Evolutionary conservation across 768 basidiomycete species (phyloP), one percentile per base, ranked within the genome.

Genomic region (Floccularia luteovirens): DNA sequence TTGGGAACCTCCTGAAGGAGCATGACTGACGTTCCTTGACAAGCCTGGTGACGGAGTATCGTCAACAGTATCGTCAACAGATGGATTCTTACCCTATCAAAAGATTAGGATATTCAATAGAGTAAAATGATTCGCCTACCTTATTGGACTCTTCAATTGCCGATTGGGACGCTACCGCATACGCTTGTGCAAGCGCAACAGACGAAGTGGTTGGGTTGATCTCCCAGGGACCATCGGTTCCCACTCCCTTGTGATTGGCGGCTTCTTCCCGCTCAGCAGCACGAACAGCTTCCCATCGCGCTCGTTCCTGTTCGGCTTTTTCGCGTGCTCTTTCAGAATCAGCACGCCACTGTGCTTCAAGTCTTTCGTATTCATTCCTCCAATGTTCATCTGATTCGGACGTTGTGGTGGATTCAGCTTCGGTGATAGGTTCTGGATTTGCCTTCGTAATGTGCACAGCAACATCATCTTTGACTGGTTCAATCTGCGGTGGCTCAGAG

Each of bases 291-390:
- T 85, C 86, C 85, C 84, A 90, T 45, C 70, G 67, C 31, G 70
- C 70, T 7, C 87, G 81, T 57, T 79, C 76, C 45, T 68, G 70
- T 63, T 88, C 87, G 6, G 86, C 82, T 55, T 81, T 87, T 53
- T 75, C 67, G 38, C 86, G 79, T 31, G 79, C 79, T 44, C 75
- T 74, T 22, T 85, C 80, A 27, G 79, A 82, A 50, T 79, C 75
- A 17, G 74, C 73, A 28, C 80, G 79, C 89, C 88, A 91, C 41
- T 67, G 61, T 37, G 70, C 66, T 8, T 86, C 64, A 31, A 85
- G 80, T 1, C 73, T 61, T 37, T 89, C 79, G 54, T 89, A 86
- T 51, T 79, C 71, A 12, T 61, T 60, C 50, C 82, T 79, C 82
- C 82, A 86, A 5, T 62, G 46, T 17, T 77, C 77, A 24, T 74